These are phyloP conservation scores for Gynochthodes officinalis DNA, from an alignment of 257 asterid genomes.

Conservation along the genomic window DNA sequence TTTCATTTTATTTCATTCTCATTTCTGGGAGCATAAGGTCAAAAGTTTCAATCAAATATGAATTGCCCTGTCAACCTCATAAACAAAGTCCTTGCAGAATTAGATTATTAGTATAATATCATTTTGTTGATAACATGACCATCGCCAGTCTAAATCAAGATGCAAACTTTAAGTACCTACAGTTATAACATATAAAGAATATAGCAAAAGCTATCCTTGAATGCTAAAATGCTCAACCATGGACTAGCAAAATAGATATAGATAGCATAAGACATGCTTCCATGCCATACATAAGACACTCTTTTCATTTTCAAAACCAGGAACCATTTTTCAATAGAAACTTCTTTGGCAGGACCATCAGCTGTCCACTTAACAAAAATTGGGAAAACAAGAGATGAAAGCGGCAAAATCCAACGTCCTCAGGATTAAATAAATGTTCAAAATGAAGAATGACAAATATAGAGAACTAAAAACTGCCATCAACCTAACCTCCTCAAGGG, in stretches of 20 bases:
- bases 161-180: neutral
- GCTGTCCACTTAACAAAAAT: neutral
- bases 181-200: neutral
- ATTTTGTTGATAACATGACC: too few species aligned
- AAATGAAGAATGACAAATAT: neutral
- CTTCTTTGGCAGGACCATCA: neutral
- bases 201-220: neutral
- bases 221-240: neutral
- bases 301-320: neutral
- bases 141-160: too few species aligned
- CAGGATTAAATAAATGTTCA: neutral
- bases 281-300: neutral
- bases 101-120: too few species aligned
- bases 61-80: neutral
- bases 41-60: neutral
- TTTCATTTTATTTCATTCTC: neutral
- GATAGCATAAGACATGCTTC: neutral
- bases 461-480: neutral
- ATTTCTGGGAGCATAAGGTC: neutral
- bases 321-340: constrained; percentile 1
- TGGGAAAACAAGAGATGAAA: too few species aligned
- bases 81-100: neutral
- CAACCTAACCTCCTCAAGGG: neutral
- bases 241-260: neutral
- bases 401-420: too few species aligned